phyloP scores from a whole-genome alignment of 306 rosid genomes.

The Prunus armeniaca region DNA sequence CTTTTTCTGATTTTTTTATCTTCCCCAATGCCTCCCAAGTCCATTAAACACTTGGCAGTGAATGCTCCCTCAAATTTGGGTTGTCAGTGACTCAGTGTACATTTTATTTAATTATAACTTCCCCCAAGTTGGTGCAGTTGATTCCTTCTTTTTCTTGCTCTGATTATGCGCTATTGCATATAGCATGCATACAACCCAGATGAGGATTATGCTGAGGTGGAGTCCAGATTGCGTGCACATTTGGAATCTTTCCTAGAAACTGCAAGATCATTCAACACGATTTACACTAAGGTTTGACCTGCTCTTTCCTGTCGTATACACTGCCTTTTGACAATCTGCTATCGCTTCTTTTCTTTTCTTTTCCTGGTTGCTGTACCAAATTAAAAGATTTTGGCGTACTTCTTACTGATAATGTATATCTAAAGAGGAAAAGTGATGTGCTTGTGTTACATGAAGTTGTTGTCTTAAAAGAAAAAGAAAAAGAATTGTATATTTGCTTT shows the following conservation, averaged over 20 bases:
- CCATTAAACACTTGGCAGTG: neutral
- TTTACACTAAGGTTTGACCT: constrained; percentile 76
- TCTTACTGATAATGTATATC: neutral
- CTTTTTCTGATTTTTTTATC: neutral
- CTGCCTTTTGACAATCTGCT: neutral
- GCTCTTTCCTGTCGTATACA: neutral
- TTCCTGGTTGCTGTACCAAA: neutral
- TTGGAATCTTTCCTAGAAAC: constrained; percentile 94
- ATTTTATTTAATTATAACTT: neutral
- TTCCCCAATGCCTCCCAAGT: neutral
- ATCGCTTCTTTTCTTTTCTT: neutral
- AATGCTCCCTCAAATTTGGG: constrained; percentile 5
- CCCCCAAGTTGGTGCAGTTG: neutral
- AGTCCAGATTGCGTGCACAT: constrained; percentile 75
- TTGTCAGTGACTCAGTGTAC: neutral
- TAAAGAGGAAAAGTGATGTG: neutral
- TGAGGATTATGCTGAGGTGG: constrained; percentile 82
- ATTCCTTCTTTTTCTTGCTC: constrained; percentile 17
- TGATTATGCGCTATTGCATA: constrained; percentile 17
- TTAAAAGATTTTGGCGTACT: neutral
- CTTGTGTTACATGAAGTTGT: neutral
- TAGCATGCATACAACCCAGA: constrained; percentile 93
- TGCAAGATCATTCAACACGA: constrained; percentile 81
- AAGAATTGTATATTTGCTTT: neutral
- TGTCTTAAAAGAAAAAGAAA: neutral